Evolutionary conservation across 2,329 filamentous ascomycete genomes (phyloP).

Genomic region (Sporothrix sp.): DNA sequence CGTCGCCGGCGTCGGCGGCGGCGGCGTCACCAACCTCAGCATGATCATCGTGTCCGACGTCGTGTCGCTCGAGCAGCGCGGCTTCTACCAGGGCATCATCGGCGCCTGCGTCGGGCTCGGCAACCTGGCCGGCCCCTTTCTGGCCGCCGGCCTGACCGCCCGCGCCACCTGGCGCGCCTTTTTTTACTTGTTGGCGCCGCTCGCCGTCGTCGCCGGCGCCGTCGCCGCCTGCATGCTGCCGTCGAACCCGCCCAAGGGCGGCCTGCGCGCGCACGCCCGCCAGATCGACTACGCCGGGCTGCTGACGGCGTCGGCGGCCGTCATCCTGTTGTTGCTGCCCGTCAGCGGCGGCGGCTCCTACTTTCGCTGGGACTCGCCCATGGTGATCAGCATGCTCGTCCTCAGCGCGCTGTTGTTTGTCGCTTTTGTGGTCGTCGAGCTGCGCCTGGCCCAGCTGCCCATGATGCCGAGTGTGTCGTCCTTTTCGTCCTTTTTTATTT

Average conservation of each 20-base stretch:
- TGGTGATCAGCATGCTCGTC: slow-evolving; percentile 50
- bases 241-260: slow-evolving; percentile 26
- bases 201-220: slow-evolving; percentile 35
- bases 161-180: slow-evolving; percentile 32
- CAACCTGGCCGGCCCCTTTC: slow-evolving; percentile 34
- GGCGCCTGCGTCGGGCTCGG: slow-evolving; percentile 32
- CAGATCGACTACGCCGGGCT: slow-evolving; percentile 44
- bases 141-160: slow-evolving; percentile 31
- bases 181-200: slow-evolving; percentile 41
- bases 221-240: slow-evolving; percentile 40
- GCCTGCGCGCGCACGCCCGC: slow-evolving; percentile 38
- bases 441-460: slow-evolving; percentile 13
- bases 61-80: slow-evolving; percentile 47
- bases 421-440: slow-evolving; percentile 14
- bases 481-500: no score
- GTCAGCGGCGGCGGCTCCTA: slow-evolving; percentile 48
- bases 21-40: slow-evolving; percentile 47
- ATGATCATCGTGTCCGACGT: slow-evolving; percentile 56
- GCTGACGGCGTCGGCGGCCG: slow-evolving; percentile 35
- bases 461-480: slow-evolving; percentile 15
- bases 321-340: slow-evolving; percentile 53
- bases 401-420: slow-evolving; percentile 11
- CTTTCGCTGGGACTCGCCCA: slow-evolving; percentile 44
- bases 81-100: slow-evolving; percentile 41
- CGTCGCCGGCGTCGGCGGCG: slow-evolving; percentile 50